phyloP scores from a whole-genome alignment of 805 yeast genomes.

The Candida lessepsii region DNA sequence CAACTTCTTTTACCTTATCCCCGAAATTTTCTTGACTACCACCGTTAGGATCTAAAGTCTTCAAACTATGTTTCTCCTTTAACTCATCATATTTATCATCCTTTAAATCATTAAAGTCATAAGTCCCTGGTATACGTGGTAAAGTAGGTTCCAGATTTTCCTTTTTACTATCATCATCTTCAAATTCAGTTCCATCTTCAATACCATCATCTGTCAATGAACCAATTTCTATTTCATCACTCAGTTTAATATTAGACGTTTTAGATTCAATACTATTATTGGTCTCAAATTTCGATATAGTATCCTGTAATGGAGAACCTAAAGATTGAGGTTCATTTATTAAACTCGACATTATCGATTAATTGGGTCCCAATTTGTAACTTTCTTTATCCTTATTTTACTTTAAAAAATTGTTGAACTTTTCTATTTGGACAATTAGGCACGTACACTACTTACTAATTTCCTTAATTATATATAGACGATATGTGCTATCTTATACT shows the following conservation, averaged over 20 bases:
- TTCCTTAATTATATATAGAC: no score
- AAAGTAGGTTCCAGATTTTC: slow-evolving; percentile 11
- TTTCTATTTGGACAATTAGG: background rate
- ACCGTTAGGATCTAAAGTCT: slow-evolving; percentile 50
- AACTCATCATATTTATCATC: slow-evolving; percentile 6
- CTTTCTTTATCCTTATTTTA: no score
- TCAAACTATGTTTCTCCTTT: slow-evolving; percentile 12
- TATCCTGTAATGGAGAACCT: slow-evolving; percentile 16
- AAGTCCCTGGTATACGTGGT: slow-evolving; percentile 27
- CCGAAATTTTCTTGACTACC: slow-evolving; percentile 8
- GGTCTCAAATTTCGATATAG: slow-evolving; percentile 12
- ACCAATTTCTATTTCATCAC: slow-evolving; percentile 9
- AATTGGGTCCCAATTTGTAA: background rate
- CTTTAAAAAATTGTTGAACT: background rate
- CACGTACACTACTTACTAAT: background rate
- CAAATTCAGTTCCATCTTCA: background rate
- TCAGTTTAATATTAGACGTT: background rate
- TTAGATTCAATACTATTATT: background rate
- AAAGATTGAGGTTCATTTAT: slow-evolving; percentile 8
- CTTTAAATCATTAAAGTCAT: slow-evolving; percentile 21
- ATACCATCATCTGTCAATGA: slow-evolving; percentile 7
- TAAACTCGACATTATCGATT: slow-evolving; percentile 8
- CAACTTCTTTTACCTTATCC: no score
- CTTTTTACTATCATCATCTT: slow-evolving; percentile 1
- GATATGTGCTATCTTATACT: background rate